Conservation (phyloP, 2,329 filamentous ascomycete species). For the Fusarium acutatum region DNA sequence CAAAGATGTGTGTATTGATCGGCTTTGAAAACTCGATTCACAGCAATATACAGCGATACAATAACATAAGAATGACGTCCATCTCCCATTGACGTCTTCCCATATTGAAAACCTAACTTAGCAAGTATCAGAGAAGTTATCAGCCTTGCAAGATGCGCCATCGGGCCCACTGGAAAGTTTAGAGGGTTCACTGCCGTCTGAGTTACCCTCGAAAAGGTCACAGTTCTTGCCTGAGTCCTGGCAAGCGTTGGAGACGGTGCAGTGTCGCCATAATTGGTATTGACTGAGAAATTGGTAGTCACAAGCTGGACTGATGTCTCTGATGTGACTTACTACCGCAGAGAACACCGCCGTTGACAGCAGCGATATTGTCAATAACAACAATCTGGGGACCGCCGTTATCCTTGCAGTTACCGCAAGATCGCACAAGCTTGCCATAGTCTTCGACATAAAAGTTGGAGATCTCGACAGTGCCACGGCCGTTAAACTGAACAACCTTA, state of each 20-base stretch:
- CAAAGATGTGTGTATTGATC: background rate
- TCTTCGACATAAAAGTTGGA: slow-evolving; percentile 42
- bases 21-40: background rate
- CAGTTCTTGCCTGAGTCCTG: slow-evolving; percentile 34
- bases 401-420: slow-evolving; percentile 50
- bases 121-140: slow-evolving; percentile 25
- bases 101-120: background rate
- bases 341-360: slow-evolving; percentile 36
- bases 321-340: slow-evolving; percentile 24
- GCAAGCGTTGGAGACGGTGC: slow-evolving; percentile 34
- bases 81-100: background rate
- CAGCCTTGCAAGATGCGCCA: slow-evolving; percentile 26
- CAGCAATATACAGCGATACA: background rate
- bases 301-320: too few species aligned
- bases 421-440: slow-evolving; percentile 60
- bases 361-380: slow-evolving; percentile 26
- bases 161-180: slow-evolving; percentile 33
- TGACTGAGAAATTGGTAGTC: slow-evolving; percentile 9
- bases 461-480: slow-evolving; percentile 26
- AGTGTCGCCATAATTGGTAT: slow-evolving; percentile 40
- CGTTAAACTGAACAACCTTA: background rate
- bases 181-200: slow-evolving; percentile 25
- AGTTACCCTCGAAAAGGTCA: slow-evolving; percentile 30
- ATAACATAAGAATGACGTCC: background rate
- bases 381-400: slow-evolving; percentile 33